phyloP scores from a whole-genome alignment of 2,329 filamentous ascomycete genomes.

The Clonostachys byssicola region DNA sequence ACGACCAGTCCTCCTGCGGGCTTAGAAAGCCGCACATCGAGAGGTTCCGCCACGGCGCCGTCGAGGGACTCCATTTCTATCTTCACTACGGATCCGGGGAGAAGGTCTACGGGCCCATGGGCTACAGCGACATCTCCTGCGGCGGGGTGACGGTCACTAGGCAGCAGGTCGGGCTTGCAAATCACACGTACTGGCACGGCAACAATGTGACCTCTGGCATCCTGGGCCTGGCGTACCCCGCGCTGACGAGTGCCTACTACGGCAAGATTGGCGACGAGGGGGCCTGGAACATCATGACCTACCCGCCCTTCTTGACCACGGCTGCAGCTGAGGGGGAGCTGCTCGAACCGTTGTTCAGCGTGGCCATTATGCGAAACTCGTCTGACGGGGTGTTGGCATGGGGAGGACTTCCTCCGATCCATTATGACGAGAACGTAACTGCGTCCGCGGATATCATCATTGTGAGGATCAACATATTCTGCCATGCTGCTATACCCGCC shows the following conservation, averaged over 20 bases:
- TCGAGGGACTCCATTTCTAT: constrained; percentile 38
- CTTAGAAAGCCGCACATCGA: constrained; percentile 33
- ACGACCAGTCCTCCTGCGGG: constrained; percentile 24
- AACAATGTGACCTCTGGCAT: constrained; percentile 48
- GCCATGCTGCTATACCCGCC: too few relatives aligned
- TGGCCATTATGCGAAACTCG: constrained; percentile 41
- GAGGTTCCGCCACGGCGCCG: constrained; percentile 31
- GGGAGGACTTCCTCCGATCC: constrained; percentile 37
- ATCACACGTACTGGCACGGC: constrained; percentile 43
- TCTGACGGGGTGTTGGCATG: constrained; percentile 39
- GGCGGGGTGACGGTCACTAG: constrained; percentile 36
- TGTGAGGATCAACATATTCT: constrained; percentile 20
- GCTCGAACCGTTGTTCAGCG: constrained; percentile 39
- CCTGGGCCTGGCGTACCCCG: constrained; percentile 45
- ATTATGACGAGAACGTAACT: neutral
- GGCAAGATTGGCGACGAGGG: constrained; percentile 31
- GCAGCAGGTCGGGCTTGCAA: constrained; percentile 45
- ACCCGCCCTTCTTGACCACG: constrained; percentile 43
- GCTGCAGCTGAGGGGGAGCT: constrained; percentile 40
- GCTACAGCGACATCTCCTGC: constrained; percentile 37
- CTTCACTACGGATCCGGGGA: constrained; percentile 45
- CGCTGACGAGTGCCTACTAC: constrained; percentile 42
- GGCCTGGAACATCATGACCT: constrained; percentile 30
- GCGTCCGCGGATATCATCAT: constrained; percentile 35
- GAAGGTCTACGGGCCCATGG: constrained; percentile 39